Percentiles rank a stretch among this genome's conserved stretches.
Conservation (phyloP, 1,284 basidiomycete species). For the Sporisorium reilianum region DNA sequence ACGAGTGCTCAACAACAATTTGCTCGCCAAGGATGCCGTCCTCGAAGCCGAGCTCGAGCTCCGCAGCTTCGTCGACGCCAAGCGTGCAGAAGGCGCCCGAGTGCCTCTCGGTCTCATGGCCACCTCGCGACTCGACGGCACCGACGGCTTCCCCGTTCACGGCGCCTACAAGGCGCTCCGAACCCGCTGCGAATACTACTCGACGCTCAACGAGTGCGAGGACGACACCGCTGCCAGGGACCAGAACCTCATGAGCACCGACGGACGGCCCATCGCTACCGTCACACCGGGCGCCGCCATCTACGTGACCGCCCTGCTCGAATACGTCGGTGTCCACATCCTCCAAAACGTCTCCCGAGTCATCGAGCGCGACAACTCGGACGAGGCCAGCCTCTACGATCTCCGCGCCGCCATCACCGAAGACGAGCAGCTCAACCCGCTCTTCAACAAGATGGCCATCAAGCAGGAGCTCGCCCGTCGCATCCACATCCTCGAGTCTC, state of each 20-base stretch:
- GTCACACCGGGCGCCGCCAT: constrained; percentile 63
- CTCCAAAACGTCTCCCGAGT: constrained; percentile 58
- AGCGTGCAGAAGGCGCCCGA: constrained; percentile 59
- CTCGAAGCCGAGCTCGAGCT: constrained; percentile 65
- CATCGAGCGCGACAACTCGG: constrained; percentile 65
- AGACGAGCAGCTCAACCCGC: constrained; percentile 52
- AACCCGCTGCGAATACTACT: constrained; percentile 61
- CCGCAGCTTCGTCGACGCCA: constrained; percentile 58
- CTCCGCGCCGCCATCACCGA: constrained; percentile 60
- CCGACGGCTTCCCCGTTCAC: constrained; percentile 57
- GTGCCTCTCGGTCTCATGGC: constrained; percentile 62
- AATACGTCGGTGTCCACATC: constrained; percentile 60
- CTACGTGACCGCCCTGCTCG: constrained; percentile 64
- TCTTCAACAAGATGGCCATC: constrained; percentile 53
- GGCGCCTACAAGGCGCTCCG: constrained; percentile 60
- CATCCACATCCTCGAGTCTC: constrained; percentile 31
- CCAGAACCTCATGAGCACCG: constrained; percentile 63
- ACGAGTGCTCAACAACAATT: constrained; percentile 56
- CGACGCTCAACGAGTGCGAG: constrained; percentile 56
- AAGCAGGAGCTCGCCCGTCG: constrained; percentile 39
- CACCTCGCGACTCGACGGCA: constrained; percentile 61
- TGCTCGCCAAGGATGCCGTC: constrained; percentile 62
- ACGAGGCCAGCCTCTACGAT: constrained; percentile 60
- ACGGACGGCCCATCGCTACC: constrained; percentile 65
- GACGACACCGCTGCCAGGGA: constrained; percentile 52